Evolutionary conservation across 148 eudicot species (phyloP), one percentile per base, ranked within the genome.

Genomic region (Heliamphora exappendiculata): DNA sequence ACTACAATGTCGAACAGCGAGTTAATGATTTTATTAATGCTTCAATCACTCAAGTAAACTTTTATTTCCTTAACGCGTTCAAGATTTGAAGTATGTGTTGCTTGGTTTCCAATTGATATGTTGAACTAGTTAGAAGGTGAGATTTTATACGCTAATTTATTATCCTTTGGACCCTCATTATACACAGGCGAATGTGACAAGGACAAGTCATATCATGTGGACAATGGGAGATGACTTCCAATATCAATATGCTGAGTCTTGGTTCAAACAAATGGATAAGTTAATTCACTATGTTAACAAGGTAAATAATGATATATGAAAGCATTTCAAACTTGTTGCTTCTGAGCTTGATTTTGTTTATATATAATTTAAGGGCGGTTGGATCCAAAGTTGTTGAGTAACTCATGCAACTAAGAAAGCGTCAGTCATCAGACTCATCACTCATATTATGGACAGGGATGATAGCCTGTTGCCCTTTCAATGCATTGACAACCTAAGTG

Each of bases 211-310:
- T 83, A 89, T 93, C 41, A 93, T 93, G 97, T 93, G 98, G 98
- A 91, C 98, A 33, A 93, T 93, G 98, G 98, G 98, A 50, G 98
- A 83, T 71, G 98, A 93, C 78, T 93, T 93, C 86, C 76, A 76
- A 70, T 93, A 93, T 79, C 93, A 90, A 79, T 87, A 91, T 87
- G 98, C 98, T 16, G 98, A 93, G 86, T 72, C 93, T 45, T 93
- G 98, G 98, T 93, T 90, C 91, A 91, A 84, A 88, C 90, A 87
- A 75, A 90, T 93, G 98, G 98, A 93, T 84, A 93, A 91, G 79
- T 77, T 93, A 39, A 90, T 93, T 75, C 91, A 93, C 78, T 84
- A 93, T 80, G 97, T 93, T 67, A 93, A 91, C 84, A 87, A 85
- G 90, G 98, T 91, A 81, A 24, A 37, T 54, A 31, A 20, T 17